Evolutionary conservation across 2,329 filamentous ascomycete genomes (phyloP).

Genomic region (Beauveria medogensis): DNA sequence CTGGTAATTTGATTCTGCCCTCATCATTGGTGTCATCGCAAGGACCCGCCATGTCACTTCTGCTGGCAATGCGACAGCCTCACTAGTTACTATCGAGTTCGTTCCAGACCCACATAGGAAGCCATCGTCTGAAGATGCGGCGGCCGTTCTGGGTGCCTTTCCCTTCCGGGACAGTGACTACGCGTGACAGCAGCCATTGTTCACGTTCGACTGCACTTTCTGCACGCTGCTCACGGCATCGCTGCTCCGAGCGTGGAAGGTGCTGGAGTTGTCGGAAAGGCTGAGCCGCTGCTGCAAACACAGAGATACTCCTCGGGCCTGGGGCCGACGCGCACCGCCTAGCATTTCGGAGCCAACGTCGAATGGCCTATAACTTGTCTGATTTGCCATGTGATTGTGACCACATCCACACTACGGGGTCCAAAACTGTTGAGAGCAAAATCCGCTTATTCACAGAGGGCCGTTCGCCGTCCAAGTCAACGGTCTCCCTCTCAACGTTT

Average conservation of each 20-base stretch:
- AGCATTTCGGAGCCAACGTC: not conserved
- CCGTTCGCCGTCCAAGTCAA: not conserved
- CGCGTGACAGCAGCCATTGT: not conserved
- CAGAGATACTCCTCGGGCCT: not conserved
- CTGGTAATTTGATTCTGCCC: not conserved
- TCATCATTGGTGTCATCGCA: not conserved
- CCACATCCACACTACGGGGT: not conserved
- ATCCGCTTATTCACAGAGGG: not conserved
- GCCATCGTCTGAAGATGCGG: not conserved
- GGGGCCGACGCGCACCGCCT: not conserved
- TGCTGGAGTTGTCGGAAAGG: not conserved
- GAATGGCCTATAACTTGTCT: not conserved
- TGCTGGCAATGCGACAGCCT: not conserved
- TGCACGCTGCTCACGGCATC: not conserved
- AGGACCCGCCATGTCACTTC: not conserved
- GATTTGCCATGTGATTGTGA: conserved; percentile 3
- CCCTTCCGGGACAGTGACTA: not conserved
- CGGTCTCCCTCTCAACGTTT: not conserved
- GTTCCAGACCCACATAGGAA: not conserved
- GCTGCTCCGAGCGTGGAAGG: not conserved
- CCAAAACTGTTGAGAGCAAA: not conserved
- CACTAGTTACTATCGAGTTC: not conserved
- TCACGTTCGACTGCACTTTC: not conserved
- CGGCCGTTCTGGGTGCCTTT: not conserved
- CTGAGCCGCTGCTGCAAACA: not conserved